Base-by-base conservation (phyloP, 2,329 filamentous ascomycete species). In the Harringtonia lauricola region DNA sequence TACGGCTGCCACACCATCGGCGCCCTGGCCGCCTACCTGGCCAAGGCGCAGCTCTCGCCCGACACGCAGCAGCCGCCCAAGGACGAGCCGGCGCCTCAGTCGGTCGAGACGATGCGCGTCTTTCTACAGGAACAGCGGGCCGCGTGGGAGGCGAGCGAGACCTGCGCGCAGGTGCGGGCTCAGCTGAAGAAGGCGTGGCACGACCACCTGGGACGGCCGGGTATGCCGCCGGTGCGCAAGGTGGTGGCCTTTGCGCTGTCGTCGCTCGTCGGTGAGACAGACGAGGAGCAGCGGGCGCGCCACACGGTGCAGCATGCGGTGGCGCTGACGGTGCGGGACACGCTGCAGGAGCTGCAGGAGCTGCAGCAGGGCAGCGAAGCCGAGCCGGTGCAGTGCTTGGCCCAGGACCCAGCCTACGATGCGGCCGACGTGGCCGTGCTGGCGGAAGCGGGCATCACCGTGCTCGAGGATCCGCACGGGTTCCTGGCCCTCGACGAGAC, bases 401-500 rank as follows among this genome's bases (percentile, higher is more conserved):
- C 51, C 2, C 57, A 60, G 44, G 57, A 60, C 19, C 57, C 58
- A 3, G 42, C 44, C 2, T 59, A 60, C 46, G 39, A 31, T 2
- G 37, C 29, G 0, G 33, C 45, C 17, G 56, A 59, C 44, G 40
- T 47, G 29, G 24, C 45, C 13, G 48, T 55, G 9, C 53, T 63
- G 8, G 22, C 36, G 8, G 41, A 39, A 8, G 36, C 30, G 2
- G 57, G 55, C 6, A 47, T 62, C 33, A 44, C 43, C 4, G 51
- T 60, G n/a, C 17, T 61, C 2, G 45, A 57, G 1, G 54, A 62
- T 43, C 60, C 61, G 1, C 30, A 49, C 4, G 60, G 46, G 1
- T 63, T 63, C 37, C 44, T 62, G 1, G 54, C 54, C 31, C 48
- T 61, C 2, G 57, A 61, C 45, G 53, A 57, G 8, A 38, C 43